Percentiles rank a stretch among this genome's conserved stretches.
These are phyloP conservation scores for Physaria fendleri DNA, from an alignment of 345 rosid genomes.

Conservation along the genomic window DNA sequence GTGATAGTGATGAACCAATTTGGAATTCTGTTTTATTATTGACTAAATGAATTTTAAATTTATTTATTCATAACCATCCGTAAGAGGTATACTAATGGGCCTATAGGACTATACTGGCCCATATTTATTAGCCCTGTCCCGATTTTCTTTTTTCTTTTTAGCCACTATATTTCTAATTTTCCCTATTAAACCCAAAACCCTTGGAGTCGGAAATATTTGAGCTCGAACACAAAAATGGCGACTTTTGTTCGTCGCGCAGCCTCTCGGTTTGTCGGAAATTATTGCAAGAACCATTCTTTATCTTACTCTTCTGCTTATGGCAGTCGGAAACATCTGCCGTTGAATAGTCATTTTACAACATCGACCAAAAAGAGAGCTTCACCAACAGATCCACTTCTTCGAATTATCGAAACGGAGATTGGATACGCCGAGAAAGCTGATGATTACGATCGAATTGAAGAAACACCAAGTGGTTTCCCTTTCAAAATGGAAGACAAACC, in stretches of 20 bases:
- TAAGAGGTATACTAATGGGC: too few relatives aligned
- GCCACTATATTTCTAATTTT: not conserved
- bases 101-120: too few relatives aligned
- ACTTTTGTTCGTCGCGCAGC: slow-evolving; percentile 32
- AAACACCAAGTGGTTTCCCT: slow-evolving; percentile 58
- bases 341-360: slow-evolving; percentile 31
- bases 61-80: too few relatives aligned
- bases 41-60: too few relatives aligned
- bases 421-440: slow-evolving; percentile 54
- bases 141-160: too few relatives aligned
- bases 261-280: slow-evolving; percentile 33
- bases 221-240: slow-evolving; percentile 23
- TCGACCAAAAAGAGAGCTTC: slow-evolving; percentile 32
- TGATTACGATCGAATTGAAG: slow-evolving; percentile 51
- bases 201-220: not conserved
- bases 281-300: slow-evolving; percentile 23
- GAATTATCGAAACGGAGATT: slow-evolving; percentile 62
- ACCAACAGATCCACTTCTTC: slow-evolving; percentile 51
- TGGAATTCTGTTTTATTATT: too few relatives aligned
- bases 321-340: not conserved
- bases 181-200: slow-evolving; percentile 9
- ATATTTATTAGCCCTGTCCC: too few relatives aligned
- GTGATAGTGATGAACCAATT: not conserved
- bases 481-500: slow-evolving; percentile 69
- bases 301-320: slow-evolving; percentile 17